Percentiles rank a stretch among this genome's conserved stretches.
These are phyloP conservation scores for Marchantia polymorpha DNA, from an alignment of 225 moss, liverwort and hornwort genomes.

Conservation along the genomic window DNA sequence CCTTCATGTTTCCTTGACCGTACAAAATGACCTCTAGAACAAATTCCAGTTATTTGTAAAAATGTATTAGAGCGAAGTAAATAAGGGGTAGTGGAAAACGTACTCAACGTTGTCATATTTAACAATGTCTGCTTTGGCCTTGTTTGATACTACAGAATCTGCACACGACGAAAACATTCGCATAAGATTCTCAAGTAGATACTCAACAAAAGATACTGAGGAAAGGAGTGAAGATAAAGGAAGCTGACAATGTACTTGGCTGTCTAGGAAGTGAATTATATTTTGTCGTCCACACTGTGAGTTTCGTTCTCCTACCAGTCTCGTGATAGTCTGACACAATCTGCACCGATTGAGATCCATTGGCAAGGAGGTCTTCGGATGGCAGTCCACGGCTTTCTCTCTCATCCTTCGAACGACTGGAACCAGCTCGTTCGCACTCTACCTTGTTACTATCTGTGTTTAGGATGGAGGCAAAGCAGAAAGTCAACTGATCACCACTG, in stretches of 20 bases:
- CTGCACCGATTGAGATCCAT: not conserved
- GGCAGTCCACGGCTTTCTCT: not conserved
- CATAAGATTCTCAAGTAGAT: too few relatives aligned
- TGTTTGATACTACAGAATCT: not conserved
- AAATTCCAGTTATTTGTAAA: too few relatives aligned
- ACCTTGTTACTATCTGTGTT: not conserved
- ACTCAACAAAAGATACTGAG: too few relatives aligned
- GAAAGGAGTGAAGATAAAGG: too few relatives aligned
- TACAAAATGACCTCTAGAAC: too few relatives aligned
- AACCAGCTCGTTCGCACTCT: not conserved
- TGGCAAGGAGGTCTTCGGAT: not conserved
- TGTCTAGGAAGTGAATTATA: not conserved
- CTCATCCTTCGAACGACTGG: not conserved
- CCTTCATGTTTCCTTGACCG: too few relatives aligned
- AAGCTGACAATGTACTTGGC: not conserved
- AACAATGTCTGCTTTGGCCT: not conserved
- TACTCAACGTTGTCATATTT: not conserved
- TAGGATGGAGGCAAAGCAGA: too few relatives aligned
- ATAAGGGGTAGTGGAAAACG: not conserved
- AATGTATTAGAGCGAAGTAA: too few relatives aligned
- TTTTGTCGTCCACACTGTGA: not conserved
- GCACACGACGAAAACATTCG: not conserved
- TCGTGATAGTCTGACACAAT: not conserved
- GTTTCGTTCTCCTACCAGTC: not conserved
- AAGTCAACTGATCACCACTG: too few relatives aligned